A percentile compares a stretch with the other conserved stretches of the same genome.
phyloP scores from a whole-genome alignment of 2,329 filamentous ascomycete genomes.

The Clonostachys chloroleuca region DNA sequence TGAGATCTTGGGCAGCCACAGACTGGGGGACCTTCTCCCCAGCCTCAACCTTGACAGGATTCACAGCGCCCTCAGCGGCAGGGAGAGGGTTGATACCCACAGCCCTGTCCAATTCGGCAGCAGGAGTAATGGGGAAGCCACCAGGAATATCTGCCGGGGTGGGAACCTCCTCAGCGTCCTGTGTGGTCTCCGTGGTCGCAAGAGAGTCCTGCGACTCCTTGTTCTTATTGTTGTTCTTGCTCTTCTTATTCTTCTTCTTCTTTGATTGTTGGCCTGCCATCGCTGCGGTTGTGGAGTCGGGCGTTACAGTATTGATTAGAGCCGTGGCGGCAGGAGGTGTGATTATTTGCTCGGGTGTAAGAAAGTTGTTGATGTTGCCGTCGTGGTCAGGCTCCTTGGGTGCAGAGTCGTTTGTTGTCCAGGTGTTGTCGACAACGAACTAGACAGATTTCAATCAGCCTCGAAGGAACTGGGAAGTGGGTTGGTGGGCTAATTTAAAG shows the following conservation, averaged over 20 bases:
- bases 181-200: too few species aligned
- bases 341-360: constrained; percentile 68
- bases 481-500: too few species aligned
- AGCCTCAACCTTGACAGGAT: constrained; percentile 74
- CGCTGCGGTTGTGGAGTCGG: constrained; percentile 66
- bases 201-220: too few species aligned
- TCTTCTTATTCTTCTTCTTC: constrained; percentile 12
- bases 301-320: constrained; percentile 63
- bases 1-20: constrained; percentile 62
- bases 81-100: constrained; percentile 59
- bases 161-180: constrained; percentile 7
- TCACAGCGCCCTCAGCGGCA: constrained; percentile 60
- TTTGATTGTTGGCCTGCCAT: constrained; percentile 57
- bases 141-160: constrained; percentile 34
- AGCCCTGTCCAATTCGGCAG: constrained; percentile 41
- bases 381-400: constrained; percentile 78
- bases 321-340: constrained; percentile 39
- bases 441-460: constrained; percentile 25
- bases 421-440: constrained; percentile 94
- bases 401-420: constrained; percentile 77
- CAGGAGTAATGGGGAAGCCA: constrained; percentile 63
- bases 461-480: too few species aligned
- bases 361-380: constrained; percentile 90
- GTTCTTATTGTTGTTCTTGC: too few species aligned
- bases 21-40: constrained; percentile 77